A percentile compares a stretch with the other conserved stretches of the same genome.
Conservation (phyloP, 2,329 filamentous ascomycete genomes). For the Calonectria naviculata region DNA sequence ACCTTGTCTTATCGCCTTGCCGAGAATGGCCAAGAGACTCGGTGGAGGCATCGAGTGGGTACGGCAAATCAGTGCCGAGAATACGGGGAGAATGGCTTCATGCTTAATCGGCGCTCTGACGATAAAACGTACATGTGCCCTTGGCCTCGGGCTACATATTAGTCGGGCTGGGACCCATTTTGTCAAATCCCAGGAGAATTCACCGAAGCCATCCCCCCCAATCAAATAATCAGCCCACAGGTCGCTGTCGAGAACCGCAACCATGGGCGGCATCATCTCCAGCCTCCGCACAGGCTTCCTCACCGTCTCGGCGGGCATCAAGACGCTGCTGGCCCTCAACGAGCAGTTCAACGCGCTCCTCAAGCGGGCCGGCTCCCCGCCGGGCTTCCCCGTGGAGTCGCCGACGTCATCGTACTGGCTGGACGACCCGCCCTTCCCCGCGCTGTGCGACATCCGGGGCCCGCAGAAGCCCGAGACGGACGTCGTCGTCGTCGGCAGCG, state of each 20-base stretch:
- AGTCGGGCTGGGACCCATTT: neutral
- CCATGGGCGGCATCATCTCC: constrained; percentile 50
- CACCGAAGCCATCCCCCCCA: neutral
- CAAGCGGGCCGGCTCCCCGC: constrained; percentile 43
- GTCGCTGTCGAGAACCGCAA: too few relatives aligned
- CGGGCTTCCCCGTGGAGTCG: constrained; percentile 54
- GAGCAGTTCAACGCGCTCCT: constrained; percentile 42
- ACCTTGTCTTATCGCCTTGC: too few relatives aligned
- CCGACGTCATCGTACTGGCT: constrained; percentile 61
- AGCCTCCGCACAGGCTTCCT: constrained; percentile 34
- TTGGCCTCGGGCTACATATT: neutral
- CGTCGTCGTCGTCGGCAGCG: constrained; percentile 65
- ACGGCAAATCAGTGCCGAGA: neutral
- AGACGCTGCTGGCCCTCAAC: constrained; percentile 40
- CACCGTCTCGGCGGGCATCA: constrained; percentile 37
- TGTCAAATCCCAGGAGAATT: neutral
- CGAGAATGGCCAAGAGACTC: too few relatives aligned
- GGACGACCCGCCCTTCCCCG: constrained; percentile 53
- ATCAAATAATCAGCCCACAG: too few relatives aligned
- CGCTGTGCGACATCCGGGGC: constrained; percentile 48
- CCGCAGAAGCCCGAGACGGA: constrained; percentile 54
- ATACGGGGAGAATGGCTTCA: neutral
- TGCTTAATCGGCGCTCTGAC: neutral
- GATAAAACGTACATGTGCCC: neutral
- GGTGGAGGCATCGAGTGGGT: neutral